Percentiles rank a stretch among this genome's conserved stretches.
phyloP scores from a whole-genome alignment of 2,329 filamentous ascomycete genomes.

The Fusarium mundagurra region DNA sequence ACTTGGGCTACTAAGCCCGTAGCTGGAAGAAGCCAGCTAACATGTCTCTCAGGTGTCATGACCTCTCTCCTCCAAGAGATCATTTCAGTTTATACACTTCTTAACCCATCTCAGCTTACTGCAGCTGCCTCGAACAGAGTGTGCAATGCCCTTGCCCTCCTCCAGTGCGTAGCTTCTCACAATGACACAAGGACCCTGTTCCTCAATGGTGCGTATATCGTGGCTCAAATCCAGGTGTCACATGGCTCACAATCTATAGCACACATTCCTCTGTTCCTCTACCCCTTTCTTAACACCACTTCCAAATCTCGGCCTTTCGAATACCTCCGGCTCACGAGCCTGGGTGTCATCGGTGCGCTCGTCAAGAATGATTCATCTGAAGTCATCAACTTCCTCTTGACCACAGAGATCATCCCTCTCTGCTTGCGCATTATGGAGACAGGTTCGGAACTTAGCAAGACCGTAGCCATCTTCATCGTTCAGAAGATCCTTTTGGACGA shows the following conservation, averaged over 20 bases:
- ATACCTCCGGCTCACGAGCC: conserved; percentile 92
- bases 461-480: conserved; percentile 98
- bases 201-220: conserved; percentile 77
- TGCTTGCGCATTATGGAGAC: conserved; percentile 99
- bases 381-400: conserved; percentile 98
- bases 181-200: conserved; percentile 96
- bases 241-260: conserved; percentile 62
- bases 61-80: conserved; percentile 97
- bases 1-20: neutral
- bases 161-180: conserved; percentile 97
- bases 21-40: conserved; percentile 30
- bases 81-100: conserved; percentile 95
- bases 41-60: conserved; percentile 80
- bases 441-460: conserved; percentile 97
- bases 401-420: conserved; percentile 97
- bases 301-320: conserved; percentile 98
- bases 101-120: conserved; percentile 96
- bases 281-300: conserved; percentile 98
- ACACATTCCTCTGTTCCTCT: conserved; percentile 96
- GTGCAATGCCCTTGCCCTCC: conserved; percentile 93
- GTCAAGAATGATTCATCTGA: conserved; percentile 99
- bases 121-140: conserved; percentile 97
- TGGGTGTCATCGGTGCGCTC: conserved; percentile 94
- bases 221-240: neutral
- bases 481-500: conserved; percentile 98